Conservation (phyloP, 345 rosid species). For the Populus davidiana region DNA sequence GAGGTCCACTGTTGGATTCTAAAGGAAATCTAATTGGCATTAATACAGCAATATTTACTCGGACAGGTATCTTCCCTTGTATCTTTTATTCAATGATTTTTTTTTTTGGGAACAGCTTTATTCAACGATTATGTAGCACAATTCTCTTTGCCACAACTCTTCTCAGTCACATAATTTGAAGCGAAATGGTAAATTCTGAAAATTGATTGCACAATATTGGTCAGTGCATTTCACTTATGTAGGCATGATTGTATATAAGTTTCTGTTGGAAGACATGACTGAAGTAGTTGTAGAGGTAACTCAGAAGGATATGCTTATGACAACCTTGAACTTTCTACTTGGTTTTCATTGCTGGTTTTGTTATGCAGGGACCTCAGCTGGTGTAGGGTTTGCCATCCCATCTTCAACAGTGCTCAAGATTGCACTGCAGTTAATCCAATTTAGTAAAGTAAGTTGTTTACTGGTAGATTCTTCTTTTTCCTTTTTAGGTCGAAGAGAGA, state of each 20-base stretch:
- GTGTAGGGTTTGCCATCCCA: slow-evolving; percentile 96
- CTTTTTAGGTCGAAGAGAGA: too few species aligned
- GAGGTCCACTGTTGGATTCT: slow-evolving; percentile 90
- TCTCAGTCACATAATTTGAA: neutral
- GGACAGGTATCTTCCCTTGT: slow-evolving; percentile 50
- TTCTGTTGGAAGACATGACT: neutral
- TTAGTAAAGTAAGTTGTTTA: slow-evolving; percentile 64
- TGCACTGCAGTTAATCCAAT: slow-evolving; percentile 81
- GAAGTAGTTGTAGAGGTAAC: neutral
- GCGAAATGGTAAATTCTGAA: neutral
- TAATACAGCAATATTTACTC: slow-evolving; percentile 89
- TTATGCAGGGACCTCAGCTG: slow-evolving; percentile 82
- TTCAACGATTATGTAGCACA: too few species aligned
- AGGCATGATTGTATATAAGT: neutral
- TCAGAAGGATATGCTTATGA: neutral
- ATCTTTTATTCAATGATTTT: too few species aligned
- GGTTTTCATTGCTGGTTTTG: neutral
- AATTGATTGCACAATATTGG: neutral
- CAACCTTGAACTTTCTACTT: neutral
- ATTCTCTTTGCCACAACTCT: too few species aligned
- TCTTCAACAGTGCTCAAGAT: slow-evolving; percentile 84
- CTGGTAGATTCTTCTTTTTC: neutral
- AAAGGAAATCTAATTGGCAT: slow-evolving; percentile 90
- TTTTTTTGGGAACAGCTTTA: too few species aligned
- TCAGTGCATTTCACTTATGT: neutral